Percentiles rank a stretch among this genome's conserved stretches.
Evolutionary conservation across 2,329 filamentous ascomycete species (phyloP).

Genomic region (Epichloe brachyelytri): DNA sequence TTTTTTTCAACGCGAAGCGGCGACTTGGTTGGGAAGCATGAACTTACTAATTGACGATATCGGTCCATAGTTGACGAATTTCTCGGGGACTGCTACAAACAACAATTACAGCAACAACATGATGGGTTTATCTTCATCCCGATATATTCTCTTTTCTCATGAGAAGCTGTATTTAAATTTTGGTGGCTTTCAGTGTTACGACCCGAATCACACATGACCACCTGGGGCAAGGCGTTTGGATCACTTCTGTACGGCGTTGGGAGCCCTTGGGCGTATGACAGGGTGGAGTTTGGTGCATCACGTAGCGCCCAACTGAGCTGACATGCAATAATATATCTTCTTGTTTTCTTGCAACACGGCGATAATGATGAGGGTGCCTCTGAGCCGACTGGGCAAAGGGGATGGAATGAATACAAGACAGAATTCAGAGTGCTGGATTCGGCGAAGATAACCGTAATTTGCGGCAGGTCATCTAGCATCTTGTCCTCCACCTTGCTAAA

Average conservation of each 20-base stretch:
- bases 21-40: neutral
- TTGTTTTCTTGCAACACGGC: neutral
- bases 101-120: neutral
- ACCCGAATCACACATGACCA: neutral
- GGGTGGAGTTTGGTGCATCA: neutral
- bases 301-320: neutral
- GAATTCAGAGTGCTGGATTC: neutral
- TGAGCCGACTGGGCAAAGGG: neutral
- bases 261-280: neutral
- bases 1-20: neutral
- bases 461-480: neutral
- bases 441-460: neutral
- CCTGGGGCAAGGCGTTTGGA: slow-evolving; percentile 6
- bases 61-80: neutral
- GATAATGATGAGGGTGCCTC: neutral
- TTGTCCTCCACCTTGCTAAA: neutral
- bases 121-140: neutral
- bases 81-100: neutral
- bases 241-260: slow-evolving; percentile 4
- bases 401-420: neutral
- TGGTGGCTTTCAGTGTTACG: neutral
- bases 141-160: neutral
- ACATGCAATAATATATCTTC: neutral
- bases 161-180: neutral
- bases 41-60: neutral